Conservation (phyloP, 106 monocot genomes). For the Dendrobium nobile region DNA sequence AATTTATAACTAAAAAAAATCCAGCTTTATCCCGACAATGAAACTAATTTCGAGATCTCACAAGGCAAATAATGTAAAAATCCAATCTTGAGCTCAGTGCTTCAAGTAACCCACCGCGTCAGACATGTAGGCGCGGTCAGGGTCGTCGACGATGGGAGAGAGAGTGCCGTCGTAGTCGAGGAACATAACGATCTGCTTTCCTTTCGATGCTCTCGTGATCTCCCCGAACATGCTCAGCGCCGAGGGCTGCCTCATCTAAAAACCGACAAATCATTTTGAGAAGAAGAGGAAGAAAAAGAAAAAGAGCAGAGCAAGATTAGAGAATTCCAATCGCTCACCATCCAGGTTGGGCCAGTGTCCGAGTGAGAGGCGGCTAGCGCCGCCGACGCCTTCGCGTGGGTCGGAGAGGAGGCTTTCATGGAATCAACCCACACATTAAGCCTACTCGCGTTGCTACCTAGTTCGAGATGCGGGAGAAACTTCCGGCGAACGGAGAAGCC, state of each 20-base stretch:
- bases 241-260: conserved; percentile 50
- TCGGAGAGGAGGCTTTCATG: conserved; percentile 59
- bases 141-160: conserved; percentile 83
- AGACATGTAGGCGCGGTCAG: conserved; percentile 79
- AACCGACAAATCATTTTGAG: background rate
- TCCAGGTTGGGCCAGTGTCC: conserved; percentile 23
- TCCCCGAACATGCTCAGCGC: conserved; percentile 60
- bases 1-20: background rate
- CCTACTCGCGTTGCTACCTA: conserved; percentile 8
- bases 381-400: conserved; percentile 24
- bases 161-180: conserved; percentile 91
- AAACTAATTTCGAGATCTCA: too few species aligned
- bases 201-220: conserved; percentile 35
- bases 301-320: background rate
- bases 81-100: background rate
- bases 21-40: too few species aligned
- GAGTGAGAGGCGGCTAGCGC: conserved; percentile 1
- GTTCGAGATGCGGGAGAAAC: conserved; percentile 18
- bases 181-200: conserved; percentile 77
- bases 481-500: conserved; percentile 11
- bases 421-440: conserved; percentile 42
- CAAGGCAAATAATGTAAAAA: background rate
- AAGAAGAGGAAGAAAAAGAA: background rate
- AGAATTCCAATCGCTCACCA: conserved; percentile 18
- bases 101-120: conserved; percentile 35